A percentile compares a stretch with the other conserved stretches of the same genome.
Evolutionary conservation across 2,329 filamentous ascomycete species (phyloP).

Genomic region (Helicocarpus griseus): DNA sequence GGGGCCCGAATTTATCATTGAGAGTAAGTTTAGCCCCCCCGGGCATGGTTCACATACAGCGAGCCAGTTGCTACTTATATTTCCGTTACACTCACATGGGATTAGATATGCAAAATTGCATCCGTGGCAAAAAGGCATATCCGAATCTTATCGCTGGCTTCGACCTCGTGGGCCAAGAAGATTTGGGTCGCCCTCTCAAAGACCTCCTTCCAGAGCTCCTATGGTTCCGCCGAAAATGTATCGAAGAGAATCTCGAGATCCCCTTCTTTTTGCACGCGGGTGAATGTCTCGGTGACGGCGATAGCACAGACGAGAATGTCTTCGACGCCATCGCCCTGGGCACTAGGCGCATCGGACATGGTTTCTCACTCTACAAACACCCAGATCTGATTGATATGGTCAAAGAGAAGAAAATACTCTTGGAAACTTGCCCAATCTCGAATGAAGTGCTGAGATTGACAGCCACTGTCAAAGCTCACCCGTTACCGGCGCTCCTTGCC

Average conservation of each 20-base stretch:
- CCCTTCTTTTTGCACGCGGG: constrained; percentile 96
- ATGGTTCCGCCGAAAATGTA: constrained; percentile 85
- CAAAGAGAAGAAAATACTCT: constrained; percentile 74
- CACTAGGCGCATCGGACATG: constrained; percentile 81
- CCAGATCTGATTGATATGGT: constrained; percentile 81
- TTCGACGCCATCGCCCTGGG: constrained; percentile 83
- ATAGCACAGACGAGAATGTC: constrained; percentile 71
- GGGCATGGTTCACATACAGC: not conserved
- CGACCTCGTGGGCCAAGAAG: constrained; percentile 84
- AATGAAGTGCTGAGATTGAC: constrained; percentile 80
- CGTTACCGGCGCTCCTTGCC: constrained; percentile 70
- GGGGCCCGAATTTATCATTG: constrained; percentile 56
- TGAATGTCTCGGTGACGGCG: constrained; percentile 73
- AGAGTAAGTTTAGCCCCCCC: constrained; percentile 35
- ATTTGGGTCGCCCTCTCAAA: constrained; percentile 62
- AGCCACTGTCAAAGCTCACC: constrained; percentile 62
- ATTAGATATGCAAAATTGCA: constrained; percentile 67
- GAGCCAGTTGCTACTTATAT: not conserved
- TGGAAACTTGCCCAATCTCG: constrained; percentile 87
- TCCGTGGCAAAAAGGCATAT: constrained; percentile 59
- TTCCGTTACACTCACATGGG: no score
- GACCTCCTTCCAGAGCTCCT: constrained; percentile 77
- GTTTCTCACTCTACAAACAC: constrained; percentile 82
- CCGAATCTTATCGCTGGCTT: constrained; percentile 47
- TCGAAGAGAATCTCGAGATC: constrained; percentile 65